Evolutionary conservation across 1,139 yeast species (phyloP), one percentile per base, ranked within the genome.

Genomic region (Kodamaea fungicola): DNA sequence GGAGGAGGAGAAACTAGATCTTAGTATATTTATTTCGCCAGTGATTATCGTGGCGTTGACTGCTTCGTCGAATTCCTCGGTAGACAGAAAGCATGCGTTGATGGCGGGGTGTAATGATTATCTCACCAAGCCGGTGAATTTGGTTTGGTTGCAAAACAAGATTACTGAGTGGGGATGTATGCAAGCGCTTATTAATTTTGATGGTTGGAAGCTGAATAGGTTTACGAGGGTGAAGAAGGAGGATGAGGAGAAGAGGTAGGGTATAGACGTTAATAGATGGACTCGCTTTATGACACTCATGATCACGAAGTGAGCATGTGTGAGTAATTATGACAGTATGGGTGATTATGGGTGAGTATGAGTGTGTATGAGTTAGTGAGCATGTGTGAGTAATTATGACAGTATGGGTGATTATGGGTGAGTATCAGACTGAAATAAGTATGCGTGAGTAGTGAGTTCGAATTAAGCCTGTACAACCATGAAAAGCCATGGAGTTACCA

Each of bases 81-180:
- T 83, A 21, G 97, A 90, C 61, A 80, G 86, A 55, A 83, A 88
- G 46, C 88, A 87, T 52, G 98, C 98, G 0, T 69, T 92, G 43
- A 85, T 95, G 32, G 97, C 97, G 2, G 98, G 98, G 32, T 92
- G 98, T 62, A 92, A 92, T 55, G 98, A 92, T 60, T 92, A 84
- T 61, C 67, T 92, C 50, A 92, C 97, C n/a, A 92, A 92, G 47
- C 98, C 98, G 0, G 98, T 94, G 9, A 90, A 89, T 52, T 71
- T 92, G 52, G 89, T 82, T 30, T 92, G 98, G 98, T 69, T 92
- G 38, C 89, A 90, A 51, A 88, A 86, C 54, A 92, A 92, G 63
- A 86, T 92, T 42, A 87, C 92, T 3, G 98, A 92, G 62, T 90
- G 97, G 97, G 94, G 94, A 2, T 80, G 87, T 54, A 92, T 92